A percentile compares a stretch with the other conserved stretches of the same genome.
These are phyloP conservation scores for Nothophaeocryptopus gaeumannii DNA, from an alignment of 2,329 filamentous ascomycete genomes.

Conservation along the genomic window DNA sequence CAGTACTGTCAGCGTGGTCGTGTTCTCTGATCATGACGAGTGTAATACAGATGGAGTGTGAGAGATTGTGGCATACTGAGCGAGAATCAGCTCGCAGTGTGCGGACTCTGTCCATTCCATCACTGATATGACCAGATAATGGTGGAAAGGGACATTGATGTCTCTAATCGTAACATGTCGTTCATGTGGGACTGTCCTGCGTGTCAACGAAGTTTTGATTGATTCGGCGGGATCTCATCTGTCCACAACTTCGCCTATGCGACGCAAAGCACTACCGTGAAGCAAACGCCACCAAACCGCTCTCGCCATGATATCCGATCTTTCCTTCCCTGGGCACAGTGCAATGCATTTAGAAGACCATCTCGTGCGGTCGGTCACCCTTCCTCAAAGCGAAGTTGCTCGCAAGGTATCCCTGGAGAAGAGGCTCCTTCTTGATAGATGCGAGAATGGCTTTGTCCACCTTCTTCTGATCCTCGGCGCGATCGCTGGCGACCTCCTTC, in stretches of 20 bases:
- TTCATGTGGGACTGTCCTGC: conserved; percentile 7
- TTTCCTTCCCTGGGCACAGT: conserved; percentile 9
- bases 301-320: conserved; percentile 22
- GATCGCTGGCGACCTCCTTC: conserved; percentile 90
- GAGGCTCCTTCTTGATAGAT: conserved; percentile 97
- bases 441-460: conserved; percentile 94
- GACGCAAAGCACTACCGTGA: conserved; percentile 17
- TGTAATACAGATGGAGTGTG: too few relatives aligned
- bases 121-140: too few relatives aligned
- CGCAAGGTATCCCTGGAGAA: conserved; percentile 89
- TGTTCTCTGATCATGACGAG: too few relatives aligned
- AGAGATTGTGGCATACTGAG: too few relatives aligned
- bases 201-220: conserved; percentile 19
- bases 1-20: too few relatives aligned
- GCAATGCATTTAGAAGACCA: conserved; percentile 79
- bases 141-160: not conserved
- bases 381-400: conserved; percentile 98
- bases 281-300: conserved; percentile 21
- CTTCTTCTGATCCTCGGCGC: conserved; percentile 96
- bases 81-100: too few relatives aligned
- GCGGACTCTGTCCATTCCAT: too few relatives aligned
- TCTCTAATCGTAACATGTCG: conserved; percentile 14
- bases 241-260: conserved; percentile 14
- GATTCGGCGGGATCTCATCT: conserved; percentile 16
- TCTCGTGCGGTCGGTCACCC: conserved; percentile 99